Conservation (phyloP, 1,139 yeast genomes). For the Candida tropicalis region DNA sequence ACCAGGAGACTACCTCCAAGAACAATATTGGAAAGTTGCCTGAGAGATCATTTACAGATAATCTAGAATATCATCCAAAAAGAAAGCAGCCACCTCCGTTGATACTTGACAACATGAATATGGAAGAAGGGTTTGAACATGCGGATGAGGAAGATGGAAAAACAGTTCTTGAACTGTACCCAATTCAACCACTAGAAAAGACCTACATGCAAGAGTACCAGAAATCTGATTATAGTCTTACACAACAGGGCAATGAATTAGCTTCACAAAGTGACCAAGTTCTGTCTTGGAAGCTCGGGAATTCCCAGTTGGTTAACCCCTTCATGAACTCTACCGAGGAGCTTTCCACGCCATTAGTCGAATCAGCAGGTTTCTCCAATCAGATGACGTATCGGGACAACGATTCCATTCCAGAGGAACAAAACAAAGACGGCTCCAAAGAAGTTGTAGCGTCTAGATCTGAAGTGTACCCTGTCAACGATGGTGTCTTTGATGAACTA, state of each 20-base stretch:
- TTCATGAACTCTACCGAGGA: not conserved
- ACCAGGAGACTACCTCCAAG: not conserved
- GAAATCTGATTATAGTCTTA: not conserved
- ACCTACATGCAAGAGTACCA: not conserved
- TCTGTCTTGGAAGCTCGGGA: not conserved
- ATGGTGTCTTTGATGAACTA: constrained; percentile 1
- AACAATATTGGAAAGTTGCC: not conserved
- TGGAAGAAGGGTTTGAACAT: not conserved
- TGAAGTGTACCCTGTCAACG: not conserved
- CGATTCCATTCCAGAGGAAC: constrained; percentile 8
- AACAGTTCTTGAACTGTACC: not conserved
- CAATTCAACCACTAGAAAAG: not conserved
- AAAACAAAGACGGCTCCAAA: not conserved
- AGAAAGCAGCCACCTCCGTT: not conserved
- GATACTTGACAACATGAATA: not conserved
- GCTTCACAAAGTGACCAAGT: not conserved
- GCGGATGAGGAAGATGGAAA: not conserved
- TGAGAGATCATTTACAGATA: constrained; percentile 2
- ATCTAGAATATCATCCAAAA: constrained; percentile 1
- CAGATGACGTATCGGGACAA: constrained; percentile 12
- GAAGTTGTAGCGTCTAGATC: not conserved
- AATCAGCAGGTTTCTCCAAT: too few species aligned
- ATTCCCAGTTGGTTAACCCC: not conserved
- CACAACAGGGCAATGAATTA: not conserved
- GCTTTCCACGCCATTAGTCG: not conserved